Evolutionary conservation across 140 eudicot genomes (phyloP).

Genomic region (Senecio squalidus): DNA sequence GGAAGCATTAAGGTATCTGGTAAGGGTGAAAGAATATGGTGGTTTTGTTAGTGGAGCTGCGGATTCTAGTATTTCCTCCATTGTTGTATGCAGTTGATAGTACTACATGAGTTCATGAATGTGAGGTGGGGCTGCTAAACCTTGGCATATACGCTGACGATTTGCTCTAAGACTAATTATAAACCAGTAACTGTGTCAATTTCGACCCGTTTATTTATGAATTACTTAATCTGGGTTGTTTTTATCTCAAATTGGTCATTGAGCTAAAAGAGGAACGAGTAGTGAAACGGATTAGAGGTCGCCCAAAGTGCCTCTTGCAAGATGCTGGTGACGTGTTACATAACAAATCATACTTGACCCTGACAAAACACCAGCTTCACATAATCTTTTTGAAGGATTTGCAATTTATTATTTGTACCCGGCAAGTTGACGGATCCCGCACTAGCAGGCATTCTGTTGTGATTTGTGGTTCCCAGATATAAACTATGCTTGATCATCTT

Average conservation of each 20-base stretch:
- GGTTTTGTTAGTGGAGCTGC: conserved; percentile 66
- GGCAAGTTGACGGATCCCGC: too few species aligned
- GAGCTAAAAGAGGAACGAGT: not conserved
- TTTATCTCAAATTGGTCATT: not conserved
- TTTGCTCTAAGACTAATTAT: not conserved
- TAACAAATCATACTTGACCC: not conserved
- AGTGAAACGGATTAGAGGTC: too few species aligned
- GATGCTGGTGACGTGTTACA: not conserved
- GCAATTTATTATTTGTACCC: too few species aligned
- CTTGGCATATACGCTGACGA: not conserved
- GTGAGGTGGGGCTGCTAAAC: not conserved
- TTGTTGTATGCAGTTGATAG: conserved; percentile 37
- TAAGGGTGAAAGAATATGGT: conserved; percentile 51
- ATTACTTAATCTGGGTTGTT: not conserved
- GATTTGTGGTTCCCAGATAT: too few species aligned
- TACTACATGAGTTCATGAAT: not conserved
- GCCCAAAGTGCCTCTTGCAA: not conserved
- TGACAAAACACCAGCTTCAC: too few species aligned
- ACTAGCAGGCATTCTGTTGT: too few species aligned
- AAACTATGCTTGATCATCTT: too few species aligned
- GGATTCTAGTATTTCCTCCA: conserved; percentile 47
- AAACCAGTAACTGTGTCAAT: not conserved
- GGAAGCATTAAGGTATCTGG: conserved; percentile 35
- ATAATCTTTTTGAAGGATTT: too few species aligned
- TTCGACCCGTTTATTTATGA: not conserved